Evolutionary conservation across 169 alveolate species (phyloP).

Genomic region (Babesia bigemina): DNA sequence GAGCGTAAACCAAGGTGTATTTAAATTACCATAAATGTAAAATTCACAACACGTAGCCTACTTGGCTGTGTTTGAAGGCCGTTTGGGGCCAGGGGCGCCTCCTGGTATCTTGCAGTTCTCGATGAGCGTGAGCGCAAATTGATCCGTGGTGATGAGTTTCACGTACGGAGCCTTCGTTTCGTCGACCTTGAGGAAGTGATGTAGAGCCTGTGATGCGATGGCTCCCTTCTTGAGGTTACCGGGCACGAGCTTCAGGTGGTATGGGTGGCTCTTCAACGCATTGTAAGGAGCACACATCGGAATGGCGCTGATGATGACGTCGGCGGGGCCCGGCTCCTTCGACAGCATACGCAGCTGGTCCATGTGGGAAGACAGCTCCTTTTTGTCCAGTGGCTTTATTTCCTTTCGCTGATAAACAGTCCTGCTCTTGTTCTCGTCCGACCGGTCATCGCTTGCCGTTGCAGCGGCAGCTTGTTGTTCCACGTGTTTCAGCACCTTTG

Average conservation of each 20-base stretch:
- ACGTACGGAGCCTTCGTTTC: conserved; percentile 33
- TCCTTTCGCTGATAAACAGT: conserved; percentile 15
- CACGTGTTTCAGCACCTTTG: conserved; percentile 22
- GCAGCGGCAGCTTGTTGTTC: background rate
- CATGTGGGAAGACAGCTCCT: conserved; percentile 59
- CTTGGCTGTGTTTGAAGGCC: background rate
- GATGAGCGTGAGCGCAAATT: conserved; percentile 58
- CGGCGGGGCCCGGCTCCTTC: conserved; percentile 40
- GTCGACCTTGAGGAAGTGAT: conserved; percentile 61
- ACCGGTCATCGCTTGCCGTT: background rate
- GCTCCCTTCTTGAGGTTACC: conserved; percentile 78
- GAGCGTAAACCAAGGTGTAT: too few relatives aligned
- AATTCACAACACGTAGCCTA: too few relatives aligned
- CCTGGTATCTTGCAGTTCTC: conserved; percentile 68
- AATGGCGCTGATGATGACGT: conserved; percentile 48
- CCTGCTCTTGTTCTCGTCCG: conserved; percentile 8
- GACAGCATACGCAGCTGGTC: conserved; percentile 44
- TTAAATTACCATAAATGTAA: too few relatives aligned
- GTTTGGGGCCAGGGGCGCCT: background rate
- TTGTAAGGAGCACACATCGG: conserved; percentile 71
- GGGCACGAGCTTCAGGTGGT: conserved; percentile 70
- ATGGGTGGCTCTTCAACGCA: conserved; percentile 40
- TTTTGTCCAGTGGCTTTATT: conserved; percentile 49
- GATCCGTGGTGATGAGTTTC: conserved; percentile 65
- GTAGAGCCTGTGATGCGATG: conserved; percentile 70